phyloP scores from a whole-genome alignment of 2,329 filamentous ascomycete genomes.

The Epichloe brachyelytri region DNA sequence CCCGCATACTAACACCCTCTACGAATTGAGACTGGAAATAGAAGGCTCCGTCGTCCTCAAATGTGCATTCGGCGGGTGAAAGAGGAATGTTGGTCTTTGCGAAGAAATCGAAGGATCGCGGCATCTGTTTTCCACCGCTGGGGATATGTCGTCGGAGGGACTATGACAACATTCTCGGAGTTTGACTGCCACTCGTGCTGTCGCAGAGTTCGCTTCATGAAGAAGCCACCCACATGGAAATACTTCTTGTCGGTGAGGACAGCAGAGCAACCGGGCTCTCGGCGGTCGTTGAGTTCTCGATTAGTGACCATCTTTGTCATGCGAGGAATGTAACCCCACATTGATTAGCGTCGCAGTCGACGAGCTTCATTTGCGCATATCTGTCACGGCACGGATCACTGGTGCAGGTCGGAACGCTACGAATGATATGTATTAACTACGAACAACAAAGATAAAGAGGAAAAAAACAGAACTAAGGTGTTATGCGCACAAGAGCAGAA shows the following conservation, averaged over 20 bases:
- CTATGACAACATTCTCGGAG: not conserved
- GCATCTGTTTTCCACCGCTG: conserved; percentile 3
- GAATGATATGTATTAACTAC: no score
- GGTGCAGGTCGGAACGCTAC: no score
- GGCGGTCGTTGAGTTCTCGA: not conserved
- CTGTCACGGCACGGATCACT: no score
- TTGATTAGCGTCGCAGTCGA: no score
- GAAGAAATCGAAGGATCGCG: not conserved
- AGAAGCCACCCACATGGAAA: not conserved
- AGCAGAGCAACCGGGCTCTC: not conserved
- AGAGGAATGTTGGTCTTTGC: conserved; percentile 6
- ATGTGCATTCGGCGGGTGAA: conserved; percentile 1
- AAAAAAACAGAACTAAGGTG: no score
- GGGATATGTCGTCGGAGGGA: not conserved
- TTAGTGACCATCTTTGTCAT: not conserved
- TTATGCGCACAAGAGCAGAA: no score
- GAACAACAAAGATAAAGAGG: no score
- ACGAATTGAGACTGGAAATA: conserved; percentile 2
- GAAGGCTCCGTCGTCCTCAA: conserved; percentile 8
- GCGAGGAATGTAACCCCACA: no score
- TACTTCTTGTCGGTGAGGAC: not conserved
- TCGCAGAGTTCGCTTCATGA: conserved; percentile 2
- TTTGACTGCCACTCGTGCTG: conserved; percentile 1
- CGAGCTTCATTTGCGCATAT: no score
- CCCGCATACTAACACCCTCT: conserved; percentile 3